These are phyloP conservation scores for Lecanoromycetidae sp. DNA, from an alignment of 2,329 filamentous ascomycete genomes.

Conservation along the genomic window DNA sequence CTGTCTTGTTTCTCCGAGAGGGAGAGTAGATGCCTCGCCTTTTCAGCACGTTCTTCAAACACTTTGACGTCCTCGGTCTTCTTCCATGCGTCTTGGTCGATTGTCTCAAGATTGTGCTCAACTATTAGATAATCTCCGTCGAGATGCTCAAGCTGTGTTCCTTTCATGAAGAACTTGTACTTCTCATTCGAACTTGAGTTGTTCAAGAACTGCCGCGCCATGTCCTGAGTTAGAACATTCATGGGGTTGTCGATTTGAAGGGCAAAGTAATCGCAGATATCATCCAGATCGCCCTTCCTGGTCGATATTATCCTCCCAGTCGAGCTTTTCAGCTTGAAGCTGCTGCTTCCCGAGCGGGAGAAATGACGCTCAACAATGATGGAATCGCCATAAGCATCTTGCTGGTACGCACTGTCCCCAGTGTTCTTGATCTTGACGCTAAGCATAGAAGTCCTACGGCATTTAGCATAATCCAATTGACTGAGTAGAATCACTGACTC, in stretches of 20 bases:
- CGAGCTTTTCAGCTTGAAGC: slow-evolving; percentile 75
- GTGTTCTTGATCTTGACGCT: slow-evolving; percentile 83
- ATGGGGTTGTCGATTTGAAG: slow-evolving; percentile 94
- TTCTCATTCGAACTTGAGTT: slow-evolving; percentile 71
- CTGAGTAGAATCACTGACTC: slow-evolving; percentile 42
- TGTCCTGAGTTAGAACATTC: slow-evolving; percentile 90
- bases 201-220: slow-evolving; percentile 85
- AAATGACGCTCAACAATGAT: slow-evolving; percentile 92
- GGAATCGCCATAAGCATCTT: slow-evolving; percentile 66
- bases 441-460: slow-evolving; percentile 45
- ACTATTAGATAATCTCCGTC: slow-evolving; percentile 84
- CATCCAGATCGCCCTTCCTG: slow-evolving; percentile 77
- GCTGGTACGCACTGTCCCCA: slow-evolving; percentile 72
- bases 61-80: slow-evolving; percentile 51
- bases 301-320: slow-evolving; percentile 60
- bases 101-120: slow-evolving; percentile 63
- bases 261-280: slow-evolving; percentile 85
- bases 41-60: slow-evolving; percentile 47
- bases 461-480: slow-evolving; percentile 3
- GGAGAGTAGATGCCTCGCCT: slow-evolving; percentile 53
- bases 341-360: slow-evolving; percentile 57
- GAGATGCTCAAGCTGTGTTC: slow-evolving; percentile 83
- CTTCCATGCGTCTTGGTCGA: slow-evolving; percentile 49
- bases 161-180: slow-evolving; percentile 92
- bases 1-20: slow-evolving; percentile 53